These are phyloP conservation scores for Psilocybe sp. DNA, from an alignment of 768 basidiomycete species.

Conservation along the genomic window DNA sequence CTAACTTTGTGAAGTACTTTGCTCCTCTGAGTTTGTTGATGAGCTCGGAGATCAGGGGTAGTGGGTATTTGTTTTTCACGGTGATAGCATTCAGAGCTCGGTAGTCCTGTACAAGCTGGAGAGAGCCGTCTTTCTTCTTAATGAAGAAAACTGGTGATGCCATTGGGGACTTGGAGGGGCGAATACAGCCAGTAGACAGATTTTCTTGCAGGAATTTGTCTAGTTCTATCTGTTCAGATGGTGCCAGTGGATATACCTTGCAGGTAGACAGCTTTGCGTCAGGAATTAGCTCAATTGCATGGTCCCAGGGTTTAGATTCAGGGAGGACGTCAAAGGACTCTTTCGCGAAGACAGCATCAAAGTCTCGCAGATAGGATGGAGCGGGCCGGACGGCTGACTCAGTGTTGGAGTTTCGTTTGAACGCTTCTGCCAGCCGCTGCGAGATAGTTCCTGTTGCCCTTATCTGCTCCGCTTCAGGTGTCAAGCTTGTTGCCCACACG, in stretches of 20 bases:
- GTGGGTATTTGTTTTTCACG: conserved; percentile 26
- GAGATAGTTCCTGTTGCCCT: neutral
- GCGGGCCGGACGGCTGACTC: neutral
- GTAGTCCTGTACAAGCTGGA: conserved; percentile 26
- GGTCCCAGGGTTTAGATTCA: conserved; percentile 7
- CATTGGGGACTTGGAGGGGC: conserved; percentile 12
- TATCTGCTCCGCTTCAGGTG: neutral
- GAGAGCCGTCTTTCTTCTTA: conserved; percentile 16
- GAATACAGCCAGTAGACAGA: conserved; percentile 5
- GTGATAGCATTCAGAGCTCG: conserved; percentile 27
- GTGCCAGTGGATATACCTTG: conserved; percentile 13
- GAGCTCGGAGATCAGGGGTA: conserved; percentile 28
- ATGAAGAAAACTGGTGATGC: conserved; percentile 14
- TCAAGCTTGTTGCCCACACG: neutral
- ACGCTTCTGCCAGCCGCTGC: neutral
- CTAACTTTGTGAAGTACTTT: conserved; percentile 31
- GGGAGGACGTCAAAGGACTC: conserved; percentile 8
- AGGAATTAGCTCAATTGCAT: conserved; percentile 17
- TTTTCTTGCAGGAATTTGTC: conserved; percentile 14
- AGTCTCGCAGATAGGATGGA: neutral
- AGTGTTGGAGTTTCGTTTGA: neutral
- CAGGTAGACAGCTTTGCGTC: conserved; percentile 6
- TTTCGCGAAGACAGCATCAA: conserved; percentile 1
- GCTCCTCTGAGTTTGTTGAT: conserved; percentile 18
- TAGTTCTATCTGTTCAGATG: conserved; percentile 26